phyloP scores from a whole-genome alignment of 257 asterid genomes.

The Galeopsis tetrahit region DNA sequence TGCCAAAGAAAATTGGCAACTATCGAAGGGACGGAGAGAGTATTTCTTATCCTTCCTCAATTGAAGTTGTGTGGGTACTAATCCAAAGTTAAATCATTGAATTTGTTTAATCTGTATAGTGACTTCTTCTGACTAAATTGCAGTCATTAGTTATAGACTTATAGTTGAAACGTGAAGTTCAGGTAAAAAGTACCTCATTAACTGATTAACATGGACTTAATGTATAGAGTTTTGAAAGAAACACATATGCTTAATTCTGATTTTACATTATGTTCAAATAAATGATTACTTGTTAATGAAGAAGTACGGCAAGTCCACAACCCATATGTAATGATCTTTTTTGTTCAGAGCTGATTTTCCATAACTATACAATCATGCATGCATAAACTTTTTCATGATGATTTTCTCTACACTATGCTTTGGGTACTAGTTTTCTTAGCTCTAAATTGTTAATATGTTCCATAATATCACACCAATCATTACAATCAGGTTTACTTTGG shows the following conservation, averaged over 20 bases:
- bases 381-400: not conserved
- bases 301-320: not conserved
- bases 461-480: not conserved
- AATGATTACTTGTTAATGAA: not conserved
- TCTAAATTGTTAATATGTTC: not conserved
- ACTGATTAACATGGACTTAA: not conserved
- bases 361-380: slow-evolving; percentile 6
- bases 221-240: slow-evolving; percentile 16
- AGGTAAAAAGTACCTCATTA: not conserved
- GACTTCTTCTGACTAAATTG: not conserved
- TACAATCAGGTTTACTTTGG: too few species aligned
- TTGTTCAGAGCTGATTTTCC: not conserved
- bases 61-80: slow-evolving; percentile 4
- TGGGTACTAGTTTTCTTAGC: slow-evolving; percentile 17
- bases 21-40: too few species aligned
- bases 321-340: not conserved
- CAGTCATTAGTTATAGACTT: not conserved
- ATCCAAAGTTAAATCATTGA: slow-evolving; percentile 14
- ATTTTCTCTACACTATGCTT: slow-evolving; percentile 17
- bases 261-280: slow-evolving; percentile 3
- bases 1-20: too few species aligned
- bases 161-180: slow-evolving; percentile 11
- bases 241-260: not conserved
- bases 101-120: slow-evolving; percentile 14
- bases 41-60: not conserved